Conservation (phyloP, 2,329 filamentous ascomycete genomes). For the Setomelanomma holmii region DNA sequence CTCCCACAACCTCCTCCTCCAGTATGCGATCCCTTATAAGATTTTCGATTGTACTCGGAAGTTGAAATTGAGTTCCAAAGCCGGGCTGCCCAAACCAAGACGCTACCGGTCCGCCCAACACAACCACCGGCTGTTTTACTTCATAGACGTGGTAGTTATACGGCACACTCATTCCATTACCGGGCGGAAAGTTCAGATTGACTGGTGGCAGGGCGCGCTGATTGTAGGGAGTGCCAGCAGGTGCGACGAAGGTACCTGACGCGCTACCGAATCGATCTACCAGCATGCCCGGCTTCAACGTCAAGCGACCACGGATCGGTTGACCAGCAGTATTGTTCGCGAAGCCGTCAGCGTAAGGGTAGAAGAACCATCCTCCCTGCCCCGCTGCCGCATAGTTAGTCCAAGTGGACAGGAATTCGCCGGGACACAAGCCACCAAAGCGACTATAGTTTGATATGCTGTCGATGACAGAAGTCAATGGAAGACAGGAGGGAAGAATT, state of each 20-base stretch:
- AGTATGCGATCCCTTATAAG: neutral
- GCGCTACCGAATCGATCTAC: slow-evolving; percentile 60
- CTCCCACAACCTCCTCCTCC: neutral
- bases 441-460: slow-evolving; percentile 45
- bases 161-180: slow-evolving; percentile 40
- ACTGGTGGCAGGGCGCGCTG: slow-evolving; percentile 57
- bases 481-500: slow-evolving; percentile 41
- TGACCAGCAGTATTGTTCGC: slow-evolving; percentile 42
- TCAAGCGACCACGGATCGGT: slow-evolving; percentile 53
- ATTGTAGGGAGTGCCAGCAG: slow-evolving; percentile 56
- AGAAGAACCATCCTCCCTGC: slow-evolving; percentile 36
- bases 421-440: slow-evolving; percentile 52
- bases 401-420: slow-evolving; percentile 49
- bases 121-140: slow-evolving; percentile 51
- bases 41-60: slow-evolving; percentile 3
- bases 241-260: slow-evolving; percentile 52
- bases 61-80: slow-evolving; percentile 50
- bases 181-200: slow-evolving; percentile 51
- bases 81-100: slow-evolving; percentile 61
- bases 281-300: slow-evolving; percentile 51
- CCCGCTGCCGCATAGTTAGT: slow-evolving; percentile 6
- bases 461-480: slow-evolving; percentile 40
- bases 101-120: slow-evolving; percentile 55
- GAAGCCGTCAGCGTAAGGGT: slow-evolving; percentile 55
- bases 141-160: slow-evolving; percentile 60